Percentiles rank a stretch among this genome's conserved stretches.
phyloP scores from a whole-genome alignment of 2,329 filamentous ascomycete genomes.

The Tolypocladium ophioglossoides region DNA sequence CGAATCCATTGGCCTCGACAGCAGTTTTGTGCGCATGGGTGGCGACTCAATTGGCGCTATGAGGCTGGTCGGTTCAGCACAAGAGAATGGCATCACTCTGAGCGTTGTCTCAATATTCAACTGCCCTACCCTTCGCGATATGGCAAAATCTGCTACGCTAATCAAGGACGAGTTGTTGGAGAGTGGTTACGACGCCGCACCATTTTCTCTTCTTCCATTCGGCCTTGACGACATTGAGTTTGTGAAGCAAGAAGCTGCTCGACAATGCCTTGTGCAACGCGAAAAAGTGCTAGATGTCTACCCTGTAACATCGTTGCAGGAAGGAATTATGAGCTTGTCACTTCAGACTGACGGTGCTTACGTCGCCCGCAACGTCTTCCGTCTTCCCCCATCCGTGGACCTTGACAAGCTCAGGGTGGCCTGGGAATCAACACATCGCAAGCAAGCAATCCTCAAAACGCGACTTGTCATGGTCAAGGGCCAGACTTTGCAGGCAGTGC shows the following conservation, averaged over 20 bases:
- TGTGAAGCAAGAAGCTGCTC: background rate
- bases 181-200: background rate
- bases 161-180: background rate
- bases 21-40: background rate
- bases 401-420: background rate
- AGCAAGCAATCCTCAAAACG: background rate
- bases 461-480: background rate
- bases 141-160: background rate
- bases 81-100: background rate
- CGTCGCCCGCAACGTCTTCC: background rate
- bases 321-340: conserved; percentile 1
- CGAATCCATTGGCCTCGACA: background rate
- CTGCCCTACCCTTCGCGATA: background rate
- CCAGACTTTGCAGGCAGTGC: background rate
- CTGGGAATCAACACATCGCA: background rate
- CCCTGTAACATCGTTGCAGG: conserved; percentile 1
- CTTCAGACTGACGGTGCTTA: background rate
- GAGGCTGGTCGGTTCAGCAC: background rate
- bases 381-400: background rate
- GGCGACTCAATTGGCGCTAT: background rate
- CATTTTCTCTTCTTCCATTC: background rate
- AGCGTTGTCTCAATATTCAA: conserved; percentile 1
- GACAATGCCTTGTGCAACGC: background rate
- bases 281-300: background rate
- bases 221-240: background rate